A percentile compares a stretch with the other conserved stretches of the same genome.
Evolutionary conservation across 1,139 yeast genomes (phyloP).

Genomic region (Taiozyma onychis): DNA sequence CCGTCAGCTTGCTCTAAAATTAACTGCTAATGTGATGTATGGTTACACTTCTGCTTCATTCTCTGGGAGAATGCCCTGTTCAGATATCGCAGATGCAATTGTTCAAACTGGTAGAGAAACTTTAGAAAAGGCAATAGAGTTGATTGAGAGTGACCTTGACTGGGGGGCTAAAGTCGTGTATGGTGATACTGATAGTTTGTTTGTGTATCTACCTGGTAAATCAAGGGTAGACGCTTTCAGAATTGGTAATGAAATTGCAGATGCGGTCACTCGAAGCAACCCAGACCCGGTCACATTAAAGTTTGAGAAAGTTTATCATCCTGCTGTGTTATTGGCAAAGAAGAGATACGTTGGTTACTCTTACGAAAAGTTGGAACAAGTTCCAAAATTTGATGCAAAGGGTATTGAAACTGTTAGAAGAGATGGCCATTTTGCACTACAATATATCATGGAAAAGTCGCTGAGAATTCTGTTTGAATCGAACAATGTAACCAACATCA

Average conservation of each 20-base stretch:
- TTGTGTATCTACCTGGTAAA: slow-evolving; percentile 85
- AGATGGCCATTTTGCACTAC: slow-evolving; percentile 93
- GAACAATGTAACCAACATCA: slow-evolving; percentile 63
- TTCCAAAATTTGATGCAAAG: slow-evolving; percentile 83
- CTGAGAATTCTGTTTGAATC: slow-evolving; percentile 68
- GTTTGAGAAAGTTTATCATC: slow-evolving; percentile 90
- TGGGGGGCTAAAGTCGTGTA: slow-evolving; percentile 94
- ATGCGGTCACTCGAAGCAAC: slow-evolving; percentile 53
- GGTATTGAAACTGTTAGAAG: slow-evolving; percentile 93
- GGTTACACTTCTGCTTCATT: slow-evolving; percentile 94
- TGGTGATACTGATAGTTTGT: slow-evolving; percentile 93
- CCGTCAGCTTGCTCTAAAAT: slow-evolving; percentile 78
- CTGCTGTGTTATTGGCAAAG: slow-evolving; percentile 76
- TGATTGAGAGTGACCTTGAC: slow-evolving; percentile 50
- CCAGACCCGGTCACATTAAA: slow-evolving; percentile 81
- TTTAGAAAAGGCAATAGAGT: slow-evolving; percentile 59
- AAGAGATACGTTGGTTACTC: slow-evolving; percentile 88
- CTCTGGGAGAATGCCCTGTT: slow-evolving; percentile 96
- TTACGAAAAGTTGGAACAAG: slow-evolving; percentile 46
- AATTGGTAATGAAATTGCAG: slow-evolving; percentile 68
- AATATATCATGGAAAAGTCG: slow-evolving; percentile 68
- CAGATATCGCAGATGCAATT: slow-evolving; percentile 91
- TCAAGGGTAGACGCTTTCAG: slow-evolving; percentile 70
- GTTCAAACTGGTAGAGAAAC: slow-evolving; percentile 90
- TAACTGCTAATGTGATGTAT: slow-evolving; percentile 92